Conservation (phyloP, 2,329 filamentous ascomycete species). For the Claviceps fusiformis region DNA sequence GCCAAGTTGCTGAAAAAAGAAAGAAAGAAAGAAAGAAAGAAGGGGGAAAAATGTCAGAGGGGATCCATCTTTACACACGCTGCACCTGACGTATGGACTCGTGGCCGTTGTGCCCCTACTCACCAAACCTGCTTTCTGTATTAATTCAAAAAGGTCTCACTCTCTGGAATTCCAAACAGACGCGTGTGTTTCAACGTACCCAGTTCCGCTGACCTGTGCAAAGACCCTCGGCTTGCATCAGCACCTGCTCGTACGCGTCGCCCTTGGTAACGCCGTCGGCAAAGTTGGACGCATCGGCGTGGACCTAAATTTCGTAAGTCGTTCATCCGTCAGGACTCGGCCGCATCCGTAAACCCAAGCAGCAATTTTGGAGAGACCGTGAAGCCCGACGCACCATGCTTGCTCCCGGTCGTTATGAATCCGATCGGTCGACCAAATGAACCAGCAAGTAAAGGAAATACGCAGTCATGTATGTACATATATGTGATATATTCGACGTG, state of each 20-base stretch:
- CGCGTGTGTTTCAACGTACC: conserved; percentile 35
- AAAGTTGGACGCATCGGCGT: conserved; percentile 70
- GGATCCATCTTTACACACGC: background rate
- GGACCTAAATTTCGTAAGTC: conserved; percentile 39
- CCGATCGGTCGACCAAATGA: background rate
- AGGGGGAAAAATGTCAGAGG: background rate
- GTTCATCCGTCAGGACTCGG: background rate
- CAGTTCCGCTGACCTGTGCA: conserved; percentile 66
- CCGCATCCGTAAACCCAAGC: background rate
- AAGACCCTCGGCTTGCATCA: conserved; percentile 55
- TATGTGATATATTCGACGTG: no score
- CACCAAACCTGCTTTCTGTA: conserved; percentile 10
- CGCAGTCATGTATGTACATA: no score
- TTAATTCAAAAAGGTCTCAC: background rate
- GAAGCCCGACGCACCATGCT: background rate
- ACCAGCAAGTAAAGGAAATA: background rate
- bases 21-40: background rate
- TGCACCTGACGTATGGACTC: background rate
- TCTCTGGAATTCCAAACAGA: background rate
- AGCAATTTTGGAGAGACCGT: no score
- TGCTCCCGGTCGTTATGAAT: background rate
- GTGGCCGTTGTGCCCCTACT: background rate
- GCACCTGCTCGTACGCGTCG: conserved; percentile 60
- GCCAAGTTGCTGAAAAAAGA: conserved; percentile 49
- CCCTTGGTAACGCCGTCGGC: conserved; percentile 50